Evolutionary conservation across 768 basidiomycete genomes (phyloP), one percentile per base, ranked within the genome.

Genomic region (Boletus coccyginus): DNA sequence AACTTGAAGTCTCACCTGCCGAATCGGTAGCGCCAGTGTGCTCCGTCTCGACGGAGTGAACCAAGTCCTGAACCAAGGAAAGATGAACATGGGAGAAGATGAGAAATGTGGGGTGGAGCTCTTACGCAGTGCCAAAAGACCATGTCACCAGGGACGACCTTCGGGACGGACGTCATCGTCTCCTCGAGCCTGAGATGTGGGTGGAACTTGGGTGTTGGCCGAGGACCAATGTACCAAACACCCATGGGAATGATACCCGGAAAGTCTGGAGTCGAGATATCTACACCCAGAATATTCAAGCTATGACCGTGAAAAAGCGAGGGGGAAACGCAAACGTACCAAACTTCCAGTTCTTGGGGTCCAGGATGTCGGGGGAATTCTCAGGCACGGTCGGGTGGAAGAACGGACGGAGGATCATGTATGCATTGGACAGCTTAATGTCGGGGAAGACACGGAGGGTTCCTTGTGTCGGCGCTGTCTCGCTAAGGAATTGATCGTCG

Each of bases 341-440:
- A 32, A 80, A 78, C 52, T 75, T 73, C 84, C 84, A 84, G 65
- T 78, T 83, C 54, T 80, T 74, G n/a, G 76, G 63, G 46, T 81
- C 71, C 24, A 77, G 66, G 19, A 79, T 75, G 7, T 77, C 78
- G 6, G 72, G 66, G 12, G 77, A 77, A 43, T 71, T 69, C 3
- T 65, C 59, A 0, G 75, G 62, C 19, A 79, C 77, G 3, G 73
- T 69, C 0, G 81, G 81, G 12, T 75, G 75, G 77, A 92, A 90
- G 80, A 92, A 91, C 0, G 90, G 90, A 17, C 90, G 79, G 7
- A 92, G 75, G 35, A 91, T 85, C 57, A 80, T 77, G 66, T 91
- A 91, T 0, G 87, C 81, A 53, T 87, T 90, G 11, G 85, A 83
- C 7, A 90, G 70, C 19, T 76, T 62, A 38, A 91, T 77, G 56